Percentiles rank a stretch among this genome's conserved stretches.
phyloP scores from a whole-genome alignment of 2,329 filamentous ascomycete genomes.

The Pseudogymnoascus sp. region DNA sequence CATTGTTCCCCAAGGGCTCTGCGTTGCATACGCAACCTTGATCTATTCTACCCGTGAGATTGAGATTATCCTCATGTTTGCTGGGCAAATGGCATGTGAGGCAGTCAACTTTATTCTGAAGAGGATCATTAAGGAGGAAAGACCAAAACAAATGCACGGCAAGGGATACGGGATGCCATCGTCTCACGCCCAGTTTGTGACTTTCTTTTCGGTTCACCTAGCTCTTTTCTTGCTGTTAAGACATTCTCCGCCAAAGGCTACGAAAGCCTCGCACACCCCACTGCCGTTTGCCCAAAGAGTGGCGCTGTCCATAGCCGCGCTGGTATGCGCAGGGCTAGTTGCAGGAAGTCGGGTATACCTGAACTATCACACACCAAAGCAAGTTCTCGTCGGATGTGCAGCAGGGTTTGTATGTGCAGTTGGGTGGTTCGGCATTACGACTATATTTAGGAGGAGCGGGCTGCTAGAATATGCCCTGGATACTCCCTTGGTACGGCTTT shows the following conservation, averaged over 20 bases:
- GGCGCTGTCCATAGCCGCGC: constrained; percentile 46
- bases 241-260: constrained; percentile 51
- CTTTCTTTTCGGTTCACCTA: constrained; percentile 82
- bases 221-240: constrained; percentile 77
- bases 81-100: constrained; percentile 86
- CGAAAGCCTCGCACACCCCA: constrained; percentile 36
- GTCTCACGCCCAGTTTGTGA: constrained; percentile 90
- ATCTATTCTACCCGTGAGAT: constrained; percentile 86
- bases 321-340: constrained; percentile 58
- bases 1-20: constrained; percentile 84
- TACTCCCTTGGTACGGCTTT: constrained; percentile 51
- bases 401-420: constrained; percentile 66
- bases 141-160: constrained; percentile 71
- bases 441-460: constrained; percentile 57
- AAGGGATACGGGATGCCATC: constrained; percentile 98
- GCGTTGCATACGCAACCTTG: constrained; percentile 81
- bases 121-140: constrained; percentile 83
- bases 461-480: constrained; percentile 68
- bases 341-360: constrained; percentile 82
- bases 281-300: constrained; percentile 55
- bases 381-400: constrained; percentile 72
- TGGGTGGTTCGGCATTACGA: constrained; percentile 71
- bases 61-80: constrained; percentile 84
- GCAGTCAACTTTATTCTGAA: constrained; percentile 85
- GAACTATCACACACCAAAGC: constrained; percentile 81